A percentile compares a stretch with the other conserved stretches of the same genome.
Evolutionary conservation across 306 rosid genomes (phyloP).

Genomic region (Vigna trinervia): DNA sequence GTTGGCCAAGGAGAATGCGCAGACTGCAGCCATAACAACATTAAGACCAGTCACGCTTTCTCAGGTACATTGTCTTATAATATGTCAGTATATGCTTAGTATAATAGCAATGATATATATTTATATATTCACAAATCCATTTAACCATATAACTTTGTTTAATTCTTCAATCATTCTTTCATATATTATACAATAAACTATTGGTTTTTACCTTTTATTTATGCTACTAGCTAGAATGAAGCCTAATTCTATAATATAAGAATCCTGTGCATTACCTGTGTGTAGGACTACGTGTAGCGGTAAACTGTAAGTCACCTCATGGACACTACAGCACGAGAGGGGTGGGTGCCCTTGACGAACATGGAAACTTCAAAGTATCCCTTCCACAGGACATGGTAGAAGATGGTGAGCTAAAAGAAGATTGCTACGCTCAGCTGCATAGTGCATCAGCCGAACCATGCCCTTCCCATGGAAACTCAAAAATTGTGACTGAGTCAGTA

Average conservation of each 20-base stretch:
- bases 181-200: background rate
- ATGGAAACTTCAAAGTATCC: slow-evolving; percentile 68
- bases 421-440: slow-evolving; percentile 79
- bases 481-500: slow-evolving; percentile 53
- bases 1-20: slow-evolving; percentile 79
- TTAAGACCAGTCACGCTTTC: slow-evolving; percentile 63
- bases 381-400: slow-evolving; percentile 58
- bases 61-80: slow-evolving; percentile 54
- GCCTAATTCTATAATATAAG: background rate
- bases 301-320: slow-evolving; percentile 66
- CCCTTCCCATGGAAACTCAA: slow-evolving; percentile 59
- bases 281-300: slow-evolving; percentile 66
- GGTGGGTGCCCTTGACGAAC: slow-evolving; percentile 54
- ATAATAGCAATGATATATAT: no score
- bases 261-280: background rate
- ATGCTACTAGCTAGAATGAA: background rate
- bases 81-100: background rate
- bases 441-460: slow-evolving; percentile 68
- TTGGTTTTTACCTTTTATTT: background rate
- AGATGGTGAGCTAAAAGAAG: slow-evolving; percentile 62
- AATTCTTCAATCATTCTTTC: no score
- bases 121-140: no score
- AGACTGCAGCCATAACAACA: slow-evolving; percentile 63
- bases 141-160: no score
- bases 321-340: slow-evolving; percentile 65